Conservation (phyloP, 139 green algal genomes). For the Chlorella sp. region DNA sequence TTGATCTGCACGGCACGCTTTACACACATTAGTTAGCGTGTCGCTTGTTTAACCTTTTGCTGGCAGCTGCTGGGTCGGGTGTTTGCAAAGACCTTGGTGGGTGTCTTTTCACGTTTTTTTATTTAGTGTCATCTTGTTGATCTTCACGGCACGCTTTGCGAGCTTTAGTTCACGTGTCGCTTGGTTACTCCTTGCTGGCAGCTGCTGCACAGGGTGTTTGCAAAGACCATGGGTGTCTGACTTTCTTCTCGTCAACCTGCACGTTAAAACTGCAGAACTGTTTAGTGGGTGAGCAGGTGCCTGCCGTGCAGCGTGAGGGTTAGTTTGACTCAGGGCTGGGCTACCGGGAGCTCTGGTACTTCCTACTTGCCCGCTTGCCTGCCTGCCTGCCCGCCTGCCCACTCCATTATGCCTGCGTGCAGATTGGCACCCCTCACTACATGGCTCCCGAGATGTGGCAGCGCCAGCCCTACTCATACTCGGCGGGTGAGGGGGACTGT, state of each 20-base stretch:
- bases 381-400: neutral
- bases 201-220: conserved; percentile 73
- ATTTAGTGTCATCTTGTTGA: too few species aligned
- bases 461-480: conserved; percentile 82
- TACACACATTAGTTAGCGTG: too few species aligned
- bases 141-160: too few species aligned
- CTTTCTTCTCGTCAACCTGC: neutral
- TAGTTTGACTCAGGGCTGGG: neutral
- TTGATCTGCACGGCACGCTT: too few species aligned
- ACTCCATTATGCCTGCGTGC: neutral
- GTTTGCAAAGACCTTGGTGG: too few species aligned
- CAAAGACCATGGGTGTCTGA: conserved; percentile 70
- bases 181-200: conserved; percentile 87
- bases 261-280: too few species aligned
- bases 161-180: too few species aligned
- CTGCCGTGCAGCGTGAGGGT: neutral
- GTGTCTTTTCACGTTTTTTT: too few species aligned
- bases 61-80: too few species aligned
- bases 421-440: conserved; percentile 86
- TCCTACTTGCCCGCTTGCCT: too few species aligned
- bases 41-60: too few species aligned
- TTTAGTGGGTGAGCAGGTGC: neutral
- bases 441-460: conserved; percentile 90
- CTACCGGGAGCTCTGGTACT: too few species aligned
- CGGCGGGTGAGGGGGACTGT: conserved; percentile 61